Evolutionary conservation across 345 rosid species (phyloP).

Genomic region (Citrus trifoliata): DNA sequence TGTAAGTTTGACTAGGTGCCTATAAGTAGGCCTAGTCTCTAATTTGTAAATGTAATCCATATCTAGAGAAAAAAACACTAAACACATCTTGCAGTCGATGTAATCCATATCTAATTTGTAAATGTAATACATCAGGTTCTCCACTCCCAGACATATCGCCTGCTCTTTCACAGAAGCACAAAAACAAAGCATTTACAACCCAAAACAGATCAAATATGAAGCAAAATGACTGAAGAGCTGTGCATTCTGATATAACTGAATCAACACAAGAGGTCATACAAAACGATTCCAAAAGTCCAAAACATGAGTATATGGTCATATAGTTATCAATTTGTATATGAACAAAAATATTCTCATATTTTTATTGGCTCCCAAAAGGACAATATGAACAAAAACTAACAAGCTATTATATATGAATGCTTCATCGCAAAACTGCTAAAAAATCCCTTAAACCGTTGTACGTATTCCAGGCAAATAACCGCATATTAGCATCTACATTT

Average conservation of each 20-base stretch:
- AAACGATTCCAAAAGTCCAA: background rate
- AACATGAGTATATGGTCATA: background rate
- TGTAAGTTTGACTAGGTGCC: background rate
- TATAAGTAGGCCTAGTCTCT: background rate
- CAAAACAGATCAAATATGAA: background rate
- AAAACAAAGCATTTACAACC: background rate
- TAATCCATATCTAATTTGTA: too few species aligned
- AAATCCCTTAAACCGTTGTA: background rate
- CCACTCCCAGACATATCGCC: background rate
- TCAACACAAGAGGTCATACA: background rate
- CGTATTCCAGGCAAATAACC: background rate
- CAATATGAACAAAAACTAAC: background rate
- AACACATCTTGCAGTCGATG: background rate
- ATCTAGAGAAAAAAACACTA: background rate
- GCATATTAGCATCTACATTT: background rate
- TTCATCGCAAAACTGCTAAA: background rate
- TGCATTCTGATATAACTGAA: background rate
- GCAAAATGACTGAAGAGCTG: background rate
- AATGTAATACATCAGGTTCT: background rate
- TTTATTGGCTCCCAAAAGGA: background rate
- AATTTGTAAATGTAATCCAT: background rate
- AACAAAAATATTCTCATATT: background rate
- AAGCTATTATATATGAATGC: background rate
- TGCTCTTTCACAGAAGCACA: background rate
- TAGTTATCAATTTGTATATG: background rate